These are phyloP conservation scores for Blastobotrys malaysiensis DNA, from an alignment of 1,139 yeast species.

Conservation along the genomic window DNA sequence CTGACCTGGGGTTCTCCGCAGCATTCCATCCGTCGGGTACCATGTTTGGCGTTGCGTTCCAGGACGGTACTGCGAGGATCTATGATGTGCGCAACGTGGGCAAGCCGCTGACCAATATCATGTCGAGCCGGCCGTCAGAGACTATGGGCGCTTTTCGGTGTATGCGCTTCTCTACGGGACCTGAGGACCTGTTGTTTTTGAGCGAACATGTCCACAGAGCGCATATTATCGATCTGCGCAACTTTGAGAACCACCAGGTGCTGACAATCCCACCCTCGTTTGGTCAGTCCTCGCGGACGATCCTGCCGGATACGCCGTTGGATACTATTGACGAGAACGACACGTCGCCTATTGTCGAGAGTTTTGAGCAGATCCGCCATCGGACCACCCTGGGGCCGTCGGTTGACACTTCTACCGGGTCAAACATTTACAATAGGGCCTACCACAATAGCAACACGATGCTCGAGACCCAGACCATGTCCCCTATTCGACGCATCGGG, in stretches of 20 bases:
- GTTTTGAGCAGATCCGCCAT: background rate
- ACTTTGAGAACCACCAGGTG: constrained; percentile 69
- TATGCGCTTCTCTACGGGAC: constrained; percentile 63
- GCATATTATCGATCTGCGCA: constrained; percentile 73
- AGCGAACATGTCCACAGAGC: constrained; percentile 85
- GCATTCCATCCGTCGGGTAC: constrained; percentile 70
- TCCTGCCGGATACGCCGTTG: background rate
- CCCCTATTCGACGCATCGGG: background rate
- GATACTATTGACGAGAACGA: background rate
- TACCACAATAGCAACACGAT: background rate
- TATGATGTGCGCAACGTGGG: constrained; percentile 66
- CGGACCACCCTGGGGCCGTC: background rate
- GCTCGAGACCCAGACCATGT: background rate
- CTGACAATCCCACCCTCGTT: constrained; percentile 44
- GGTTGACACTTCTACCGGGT: background rate
- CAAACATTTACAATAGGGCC: background rate
- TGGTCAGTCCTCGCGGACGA: constrained; percentile 5
- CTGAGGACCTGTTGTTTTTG: constrained; percentile 69
- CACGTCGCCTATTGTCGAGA: background rate
- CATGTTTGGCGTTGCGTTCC: constrained; percentile 75
- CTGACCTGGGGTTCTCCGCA: constrained; percentile 80
- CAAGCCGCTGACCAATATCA: constrained; percentile 36
- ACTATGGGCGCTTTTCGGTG: constrained; percentile 55
- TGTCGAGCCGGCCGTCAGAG: constrained; percentile 31
- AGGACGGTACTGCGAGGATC: constrained; percentile 72